Base-by-base conservation (phyloP, 495 filamentous ascomycete species). In the Tuber brumale region DNA sequence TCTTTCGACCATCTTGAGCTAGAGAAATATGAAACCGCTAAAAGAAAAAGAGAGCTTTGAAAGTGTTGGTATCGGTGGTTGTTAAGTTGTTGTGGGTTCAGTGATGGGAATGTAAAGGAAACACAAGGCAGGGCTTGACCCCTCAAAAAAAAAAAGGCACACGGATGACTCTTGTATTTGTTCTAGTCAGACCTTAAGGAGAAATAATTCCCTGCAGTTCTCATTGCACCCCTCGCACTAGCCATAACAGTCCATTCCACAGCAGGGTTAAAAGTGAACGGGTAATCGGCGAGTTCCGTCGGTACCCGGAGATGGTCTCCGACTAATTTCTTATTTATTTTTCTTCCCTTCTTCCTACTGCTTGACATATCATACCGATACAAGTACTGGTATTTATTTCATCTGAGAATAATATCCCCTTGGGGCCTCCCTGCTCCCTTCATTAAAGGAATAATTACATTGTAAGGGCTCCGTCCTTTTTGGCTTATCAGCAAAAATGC, bases 1-100 rank as follows among this genome's bases (percentile, higher is more conserved):
- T 84, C 97, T 97, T 84, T 95, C 88, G 72, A 93, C 89, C 92
- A 97, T 97, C 70, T 35, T 19, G 57, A 66, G 10, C 27, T 0
- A 35, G 27, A 35, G 57, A 35, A 18, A 4, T 35, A 1, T 4
- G 37, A 39, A 3, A 39, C 10, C 27, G 57, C 1, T 35, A 2
- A 66, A 31, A 35, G 14, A 19, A 35, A 35, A 66, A 6, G 14
- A 7, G 10, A 4, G 31, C 37, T 75, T 69, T 69, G 46, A 44
- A 66, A 44, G 31, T 42, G 72, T 44, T 27, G n/a, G 45, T 39
- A 43, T 31, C 42, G 42, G 72, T 42, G 41, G 41, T 42, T 39
- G 37, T 39, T 39, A 39, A 39, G 37, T 39, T 39, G 41, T 0
- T 42, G 41, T 10, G 41, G 8, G 8, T 6, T 10, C n/a, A 42